A percentile compares a stretch with the other conserved stretches of the same genome.
These are phyloP conservation scores for Ascochyta rabiei DNA, from an alignment of 2,329 filamentous ascomycete species.

Conservation along the genomic window DNA sequence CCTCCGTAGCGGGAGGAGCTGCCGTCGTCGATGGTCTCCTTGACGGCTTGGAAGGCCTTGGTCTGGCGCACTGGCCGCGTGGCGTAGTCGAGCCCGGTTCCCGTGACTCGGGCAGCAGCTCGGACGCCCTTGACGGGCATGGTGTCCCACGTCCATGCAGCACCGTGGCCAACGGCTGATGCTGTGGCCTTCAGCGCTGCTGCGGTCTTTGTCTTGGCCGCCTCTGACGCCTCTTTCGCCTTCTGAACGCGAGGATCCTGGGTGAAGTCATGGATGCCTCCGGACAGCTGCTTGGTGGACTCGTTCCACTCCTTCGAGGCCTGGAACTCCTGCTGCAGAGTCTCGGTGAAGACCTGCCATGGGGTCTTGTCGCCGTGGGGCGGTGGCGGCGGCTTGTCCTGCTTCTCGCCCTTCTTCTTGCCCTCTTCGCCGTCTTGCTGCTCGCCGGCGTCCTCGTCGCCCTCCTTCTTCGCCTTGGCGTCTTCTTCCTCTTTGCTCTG, in stretches of 20 bases:
- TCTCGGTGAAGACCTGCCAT: slow-evolving; percentile 98
- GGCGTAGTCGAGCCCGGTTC: slow-evolving; percentile 88
- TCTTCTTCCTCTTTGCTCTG: slow-evolving; percentile 51
- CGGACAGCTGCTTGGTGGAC: slow-evolving; percentile 91
- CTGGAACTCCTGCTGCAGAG: slow-evolving; percentile 91
- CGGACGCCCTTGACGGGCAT: slow-evolving; percentile 88
- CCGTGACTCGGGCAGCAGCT: slow-evolving; percentile 83
- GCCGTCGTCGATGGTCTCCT: slow-evolving; percentile 95
- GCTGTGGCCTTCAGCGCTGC: slow-evolving; percentile 86
- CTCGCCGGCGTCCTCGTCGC: slow-evolving; percentile 56
- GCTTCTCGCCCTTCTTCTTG: slow-evolving; percentile 66
- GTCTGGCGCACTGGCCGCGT: slow-evolving; percentile 93
- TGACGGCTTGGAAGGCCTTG: slow-evolving; percentile 90
- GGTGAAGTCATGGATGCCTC: slow-evolving; percentile 85
- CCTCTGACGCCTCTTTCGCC: slow-evolving; percentile 82
- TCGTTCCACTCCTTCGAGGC: slow-evolving; percentile 99
- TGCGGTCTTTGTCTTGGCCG: slow-evolving; percentile 77
- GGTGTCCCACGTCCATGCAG: slow-evolving; percentile 97
- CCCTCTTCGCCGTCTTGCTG: slow-evolving; percentile 52
- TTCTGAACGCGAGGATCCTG: slow-evolving; percentile 90
- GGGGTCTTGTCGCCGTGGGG: slow-evolving; percentile 98
- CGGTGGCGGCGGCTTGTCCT: slow-evolving; percentile 79
- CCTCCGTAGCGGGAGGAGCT: slow-evolving; percentile 95
- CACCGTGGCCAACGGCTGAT: slow-evolving; percentile 84
- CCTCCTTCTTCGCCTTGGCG: slow-evolving; percentile 48